Evolutionary conservation across 2,329 filamentous ascomycete genomes (phyloP), one percentile per base, ranked within the genome.

Genomic region (Cladorrhinum sp.): DNA sequence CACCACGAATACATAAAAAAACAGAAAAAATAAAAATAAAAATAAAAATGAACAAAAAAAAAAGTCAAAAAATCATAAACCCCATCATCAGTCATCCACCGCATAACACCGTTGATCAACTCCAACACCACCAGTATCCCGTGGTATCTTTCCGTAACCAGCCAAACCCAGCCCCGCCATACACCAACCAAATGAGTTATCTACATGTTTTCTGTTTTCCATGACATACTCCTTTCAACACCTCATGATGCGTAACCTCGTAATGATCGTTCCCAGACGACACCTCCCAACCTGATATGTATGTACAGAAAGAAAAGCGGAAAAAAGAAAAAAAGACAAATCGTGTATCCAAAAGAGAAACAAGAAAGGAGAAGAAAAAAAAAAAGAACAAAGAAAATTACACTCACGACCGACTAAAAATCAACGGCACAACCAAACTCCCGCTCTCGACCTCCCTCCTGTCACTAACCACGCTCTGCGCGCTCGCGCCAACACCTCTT

Each of bases 391-490:
- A 39, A 55, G 12, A 42, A 39, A 42, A 36, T 26, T 42, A 39
- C 50, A 26, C 49, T 70, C 64, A 75, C n/a, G 67, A 71, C 50
- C 80, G 76, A 70, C 79, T 84, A 60, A 87, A 85, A 72, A 87
- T 82, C 69, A 88, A 74, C 63, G 85, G 85, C 63, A 88, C 26
- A 28, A 28, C 85, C 67, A 85, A 67, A 18, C 78, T 28, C 26
- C 26, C 77, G 55, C 78, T 81, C 68, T 76, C 77, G 65, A 80
- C 83, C 62, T 85, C 83, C 69, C n/a, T n/a, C 26, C 26, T 9
- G 4, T 28, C 26, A 28, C 26, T 28, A 21, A 23, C 53, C 7
- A 36, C 39, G 7, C 53, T 55, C 53, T 23, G 18, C 1, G 18
- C n/a, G 2, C 20, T 55, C 33, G 24, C 30, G 9, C 33, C 20